Percentiles rank a stretch among this genome's conserved stretches.
phyloP scores from a whole-genome alignment of 2,329 filamentous ascomycete genomes.

The Aschersonia sp. region DNA sequence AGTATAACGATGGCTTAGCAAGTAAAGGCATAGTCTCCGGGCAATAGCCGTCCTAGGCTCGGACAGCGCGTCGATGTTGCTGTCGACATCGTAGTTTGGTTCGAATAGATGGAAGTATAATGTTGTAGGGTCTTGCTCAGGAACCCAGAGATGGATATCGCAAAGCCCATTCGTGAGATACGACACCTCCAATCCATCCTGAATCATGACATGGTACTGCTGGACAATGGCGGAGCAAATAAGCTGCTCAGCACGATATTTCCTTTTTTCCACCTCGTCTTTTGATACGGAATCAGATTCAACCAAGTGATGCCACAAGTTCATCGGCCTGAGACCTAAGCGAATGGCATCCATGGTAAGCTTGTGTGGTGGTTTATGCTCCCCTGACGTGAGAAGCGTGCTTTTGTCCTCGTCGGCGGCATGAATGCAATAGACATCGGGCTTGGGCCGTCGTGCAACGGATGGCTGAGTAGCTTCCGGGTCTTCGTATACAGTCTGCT shows the following conservation, averaged over 20 bases:
- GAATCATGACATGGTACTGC: slow-evolving; percentile 1
- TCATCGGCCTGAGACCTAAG: not conserved
- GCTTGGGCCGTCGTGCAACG: not conserved
- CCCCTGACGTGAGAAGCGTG: not conserved
- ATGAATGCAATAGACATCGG: not conserved
- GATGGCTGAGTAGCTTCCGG: not conserved
- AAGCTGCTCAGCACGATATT: slow-evolving; percentile 2
- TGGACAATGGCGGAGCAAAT: slow-evolving; percentile 2
- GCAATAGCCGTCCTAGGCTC: not conserved
- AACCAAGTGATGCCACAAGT: not conserved
- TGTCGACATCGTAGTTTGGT: not conserved
- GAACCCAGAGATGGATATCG: not conserved
- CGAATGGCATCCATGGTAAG: not conserved
- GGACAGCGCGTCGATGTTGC: not conserved
- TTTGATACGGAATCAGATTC: not conserved
- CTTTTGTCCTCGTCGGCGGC: not conserved
- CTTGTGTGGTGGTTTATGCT: slow-evolving; percentile 1
- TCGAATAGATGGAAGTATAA: not conserved
- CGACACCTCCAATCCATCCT: not conserved
- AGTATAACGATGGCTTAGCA: not conserved
- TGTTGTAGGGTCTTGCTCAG: not conserved
- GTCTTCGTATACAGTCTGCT: not conserved
- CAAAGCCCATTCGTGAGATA: not conserved
- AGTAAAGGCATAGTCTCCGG: not conserved
- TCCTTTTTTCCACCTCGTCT: not conserved